Evolutionary conservation across 148 eudicot species (phyloP).

Genomic region (Silene conica): DNA sequence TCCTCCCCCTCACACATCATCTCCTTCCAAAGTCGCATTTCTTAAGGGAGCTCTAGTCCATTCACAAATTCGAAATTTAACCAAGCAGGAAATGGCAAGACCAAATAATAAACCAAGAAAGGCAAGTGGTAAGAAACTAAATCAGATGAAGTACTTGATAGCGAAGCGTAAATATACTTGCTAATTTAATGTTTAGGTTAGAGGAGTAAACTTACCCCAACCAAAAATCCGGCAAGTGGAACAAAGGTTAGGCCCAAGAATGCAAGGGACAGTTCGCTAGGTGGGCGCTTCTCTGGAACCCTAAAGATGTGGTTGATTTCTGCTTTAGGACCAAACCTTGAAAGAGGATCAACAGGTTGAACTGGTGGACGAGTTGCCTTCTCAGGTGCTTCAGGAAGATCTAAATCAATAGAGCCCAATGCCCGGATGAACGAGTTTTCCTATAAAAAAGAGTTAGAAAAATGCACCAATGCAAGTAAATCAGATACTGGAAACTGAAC

Average conservation of each 20-base stretch:
- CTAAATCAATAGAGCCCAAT: constrained; percentile 73
- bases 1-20: background rate
- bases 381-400: constrained; percentile 90
- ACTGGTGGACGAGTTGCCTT: constrained; percentile 83
- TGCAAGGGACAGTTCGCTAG: constrained; percentile 62
- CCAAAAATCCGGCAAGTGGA: constrained; percentile 75
- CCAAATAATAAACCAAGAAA: background rate
- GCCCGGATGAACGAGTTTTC: constrained; percentile 80
- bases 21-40: background rate
- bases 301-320: constrained; percentile 91
- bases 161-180: no score
- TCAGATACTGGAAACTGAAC: background rate
- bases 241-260: constrained; percentile 71
- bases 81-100: background rate
- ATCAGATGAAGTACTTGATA: background rate
- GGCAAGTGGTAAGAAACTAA: background rate
- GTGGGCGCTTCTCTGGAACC: constrained; percentile 78
- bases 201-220: constrained; percentile 60
- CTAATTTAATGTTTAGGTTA: background rate
- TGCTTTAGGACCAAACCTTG: constrained; percentile 80
- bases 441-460: constrained; percentile 37
- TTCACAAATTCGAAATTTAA: no score
- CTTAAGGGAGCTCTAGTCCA: background rate
- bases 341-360: constrained; percentile 62
- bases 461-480: background rate